Conservation (phyloP, 139 green algal genomes). For the Haematococcus lacustris region DNA sequence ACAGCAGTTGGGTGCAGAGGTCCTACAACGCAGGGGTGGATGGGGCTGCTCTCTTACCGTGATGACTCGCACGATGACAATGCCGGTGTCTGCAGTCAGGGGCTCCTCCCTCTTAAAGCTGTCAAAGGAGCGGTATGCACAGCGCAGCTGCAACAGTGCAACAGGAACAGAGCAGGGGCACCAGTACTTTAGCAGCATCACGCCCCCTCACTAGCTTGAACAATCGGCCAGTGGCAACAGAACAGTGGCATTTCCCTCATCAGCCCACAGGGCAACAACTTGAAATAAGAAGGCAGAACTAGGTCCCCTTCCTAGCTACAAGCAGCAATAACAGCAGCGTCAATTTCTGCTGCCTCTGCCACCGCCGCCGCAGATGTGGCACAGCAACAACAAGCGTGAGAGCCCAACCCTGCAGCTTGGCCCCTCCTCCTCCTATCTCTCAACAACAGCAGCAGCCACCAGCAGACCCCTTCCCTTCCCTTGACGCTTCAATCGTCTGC, state of each 20-base stretch:
- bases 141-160: constrained; percentile 2
- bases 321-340: not conserved
- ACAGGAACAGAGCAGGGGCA: not conserved
- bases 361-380: not conserved
- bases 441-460: no score
- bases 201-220: no score
- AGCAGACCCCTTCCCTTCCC: no score
- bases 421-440: not conserved
- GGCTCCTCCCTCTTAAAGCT: constrained; percentile 4
- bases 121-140: not conserved
- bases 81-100: not conserved
- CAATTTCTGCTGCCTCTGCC: not conserved
- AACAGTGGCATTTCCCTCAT: not conserved
- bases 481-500: not conserved
- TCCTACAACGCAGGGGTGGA: not conserved
- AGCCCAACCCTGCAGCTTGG: not conserved
- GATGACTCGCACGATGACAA: not conserved
- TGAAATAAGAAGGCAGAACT: no score
- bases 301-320: no score
- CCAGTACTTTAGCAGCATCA: not conserved
- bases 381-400: not conserved
- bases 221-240: not conserved
- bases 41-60: not conserved
- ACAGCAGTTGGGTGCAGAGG: not conserved
- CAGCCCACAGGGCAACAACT: no score